Conservation (phyloP, 257 asterid species). For the Fraxinus excelsior region DNA sequence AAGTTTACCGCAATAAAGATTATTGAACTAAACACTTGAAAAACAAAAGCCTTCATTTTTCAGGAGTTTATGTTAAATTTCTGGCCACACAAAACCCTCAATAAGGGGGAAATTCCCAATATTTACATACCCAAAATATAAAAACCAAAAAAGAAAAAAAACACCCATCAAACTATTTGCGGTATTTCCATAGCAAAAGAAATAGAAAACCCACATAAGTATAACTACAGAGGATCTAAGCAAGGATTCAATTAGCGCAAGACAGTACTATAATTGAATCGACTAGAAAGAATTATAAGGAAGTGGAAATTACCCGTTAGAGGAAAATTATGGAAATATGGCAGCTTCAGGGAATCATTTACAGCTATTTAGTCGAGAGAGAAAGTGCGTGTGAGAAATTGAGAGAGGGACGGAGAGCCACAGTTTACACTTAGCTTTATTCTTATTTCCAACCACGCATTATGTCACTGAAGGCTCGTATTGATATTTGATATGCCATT, state of each 20-base stretch:
- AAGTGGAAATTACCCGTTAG: slow-evolving; percentile 36
- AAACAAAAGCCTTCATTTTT: background rate
- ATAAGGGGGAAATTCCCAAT: background rate
- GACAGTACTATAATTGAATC: background rate
- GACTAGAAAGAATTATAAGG: slow-evolving; percentile 14
- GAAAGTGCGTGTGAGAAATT: slow-evolving; percentile 1
- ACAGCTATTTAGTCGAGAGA: slow-evolving; percentile 34
- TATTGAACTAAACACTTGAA: background rate
- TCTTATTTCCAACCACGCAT: too few relatives aligned
- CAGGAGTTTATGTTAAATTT: slow-evolving; percentile 3
- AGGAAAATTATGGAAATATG: slow-evolving; percentile 28
- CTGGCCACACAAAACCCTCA: slow-evolving; percentile 11
- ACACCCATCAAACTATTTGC: background rate
- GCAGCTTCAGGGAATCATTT: slow-evolving; percentile 35
- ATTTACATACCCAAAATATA: slow-evolving; percentile 6
- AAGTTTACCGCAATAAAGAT: slow-evolving; percentile 2
- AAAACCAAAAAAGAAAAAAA: slow-evolving; percentile 7
- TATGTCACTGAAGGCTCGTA: too few relatives aligned
- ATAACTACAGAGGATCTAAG: slow-evolving; percentile 14
- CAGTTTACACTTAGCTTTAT: background rate
- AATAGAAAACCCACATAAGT: slow-evolving; percentile 16
- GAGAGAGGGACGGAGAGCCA: background rate
- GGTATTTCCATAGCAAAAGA: background rate
- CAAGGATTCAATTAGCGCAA: slow-evolving; percentile 7
- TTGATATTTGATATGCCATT: too few relatives aligned